These are phyloP conservation scores for Stemphylium lycopersici DNA, from an alignment of 2,329 filamentous ascomycete species.

Conservation along the genomic window DNA sequence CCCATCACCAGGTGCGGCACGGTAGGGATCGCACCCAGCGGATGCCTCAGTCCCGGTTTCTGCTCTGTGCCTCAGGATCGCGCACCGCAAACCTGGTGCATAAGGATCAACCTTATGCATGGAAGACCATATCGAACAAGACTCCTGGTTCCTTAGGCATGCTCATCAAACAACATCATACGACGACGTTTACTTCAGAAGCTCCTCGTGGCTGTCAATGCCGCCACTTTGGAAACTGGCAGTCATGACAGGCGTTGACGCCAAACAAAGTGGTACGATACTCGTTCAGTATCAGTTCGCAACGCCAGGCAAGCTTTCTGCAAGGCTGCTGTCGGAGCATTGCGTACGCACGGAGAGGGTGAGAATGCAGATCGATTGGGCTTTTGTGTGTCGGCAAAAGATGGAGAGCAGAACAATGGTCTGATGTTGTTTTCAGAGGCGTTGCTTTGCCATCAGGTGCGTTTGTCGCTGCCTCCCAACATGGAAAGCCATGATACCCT, in stretches of 20 bases:
- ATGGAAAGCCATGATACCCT: constrained; percentile 19
- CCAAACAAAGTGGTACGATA: constrained; percentile 45
- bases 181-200: constrained; percentile 46
- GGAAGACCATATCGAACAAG: constrained; percentile 20
- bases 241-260: constrained; percentile 30
- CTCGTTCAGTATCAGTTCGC: constrained; percentile 35
- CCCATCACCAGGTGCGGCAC: constrained; percentile 9
- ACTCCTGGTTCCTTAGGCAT: constrained; percentile 21
- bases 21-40: constrained; percentile 26
- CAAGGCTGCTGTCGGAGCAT: constrained; percentile 13
- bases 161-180: constrained; percentile 45
- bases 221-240: constrained; percentile 7
- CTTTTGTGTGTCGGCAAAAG: constrained; percentile 3
- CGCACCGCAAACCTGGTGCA: constrained; percentile 7
- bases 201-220: constrained; percentile 23
- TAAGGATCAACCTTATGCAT: constrained; percentile 16
- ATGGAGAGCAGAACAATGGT: constrained; percentile 34
- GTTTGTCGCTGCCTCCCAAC: constrained; percentile 22
- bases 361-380: constrained; percentile 7
- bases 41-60: constrained; percentile 45
- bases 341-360: background rate
- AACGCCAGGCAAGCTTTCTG: constrained; percentile 19
- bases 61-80: constrained; percentile 33
- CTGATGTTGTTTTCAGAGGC: constrained; percentile 38
- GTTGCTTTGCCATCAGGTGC: background rate